Evolutionary conservation across 2,329 filamentous ascomycete genomes (phyloP), one percentile per base, ranked within the genome.

Genomic region (Gaeumannomyces sp.): DNA sequence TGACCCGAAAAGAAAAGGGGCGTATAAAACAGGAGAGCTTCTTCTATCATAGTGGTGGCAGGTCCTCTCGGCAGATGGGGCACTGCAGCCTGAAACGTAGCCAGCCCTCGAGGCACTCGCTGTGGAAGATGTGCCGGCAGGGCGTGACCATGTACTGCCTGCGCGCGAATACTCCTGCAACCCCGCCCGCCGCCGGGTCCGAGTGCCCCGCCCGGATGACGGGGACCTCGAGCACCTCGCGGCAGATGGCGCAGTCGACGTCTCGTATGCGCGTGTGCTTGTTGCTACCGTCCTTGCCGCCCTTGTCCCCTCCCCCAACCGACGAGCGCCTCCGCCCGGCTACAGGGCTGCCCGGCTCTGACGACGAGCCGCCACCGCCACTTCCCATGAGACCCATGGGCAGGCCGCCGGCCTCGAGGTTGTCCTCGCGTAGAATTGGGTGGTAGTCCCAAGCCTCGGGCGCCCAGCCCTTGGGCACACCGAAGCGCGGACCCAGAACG

Each of bases 101-200:
- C 95, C 95, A 98, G 56, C 92, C 93, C 78, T 98, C 94, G 70
- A 99, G 79, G 76, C 95, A 99, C 38, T 84, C 81, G 65, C 89
- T 95, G 74, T 99, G 95, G 75, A 99, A 99, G 61, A 98, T 93
- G 78, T 99, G 95, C 64, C 93, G 82, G 76, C 95, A 99, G 61
- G 95, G 95, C 65, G 95, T 99, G 28, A 98, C 92, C 95, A 99
- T 99, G 77, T 98, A 98, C 70, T 85, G 83, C 62, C 93, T 85
- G 67, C 94, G 82, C 38, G 91, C 90, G 69, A 98, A 81, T 64
- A 97, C 85, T 35, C 88, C 88, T 0, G 86, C 79, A 65, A 88
- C 83, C 38, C 85, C 83, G 59, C 81, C 81, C 0, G 74, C 75
- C 19, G 78, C 68, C 0, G 76, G 75, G 13, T 84, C 83, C 59